Evolutionary conservation across 306 rosid genomes (phyloP), one percentile per base, ranked within the genome.

Genomic region (Hippophae tibetana): DNA sequence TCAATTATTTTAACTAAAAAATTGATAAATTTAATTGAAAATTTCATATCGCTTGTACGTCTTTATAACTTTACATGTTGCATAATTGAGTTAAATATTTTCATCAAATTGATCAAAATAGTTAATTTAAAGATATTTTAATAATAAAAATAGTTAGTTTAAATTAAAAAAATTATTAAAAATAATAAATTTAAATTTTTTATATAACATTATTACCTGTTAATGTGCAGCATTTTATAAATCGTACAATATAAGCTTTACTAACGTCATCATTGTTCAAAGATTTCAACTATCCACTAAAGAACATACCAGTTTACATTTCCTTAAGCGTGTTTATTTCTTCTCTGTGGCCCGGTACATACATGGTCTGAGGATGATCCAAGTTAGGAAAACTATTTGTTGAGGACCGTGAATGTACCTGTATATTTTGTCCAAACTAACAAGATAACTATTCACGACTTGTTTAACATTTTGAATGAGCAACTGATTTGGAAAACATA

Each of bases 311-410:
- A 93, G 74, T 93, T 93, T 40, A 82, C 94, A 54, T 93, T 93
- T 77, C 99, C 99, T 72, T 77, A 38, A 93, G 95, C 25, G 97
- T 93, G 76, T 93, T 93, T 69, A 93, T 88, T 82, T 93, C 99
- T 50, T 97, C 97, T 52, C 88, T 93, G 86, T 93, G 99, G 67
- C 97, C 97, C 74, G 86, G 73, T 52, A 93, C 71, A 31, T 90
- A 95, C 93, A 93, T 88, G 42, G 99, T 96, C 68, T 93, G 99
- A 66, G 99, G 94, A 47, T 97, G 99, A 78, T 93, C 95, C 99
- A 95, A 88, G 74, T 94, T 93, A 53, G 99, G 99, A 61, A 93
- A 93, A 41, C 97, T 93, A 66, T 93, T 93, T 1, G 99, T 93
- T 27, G 97, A 93, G 80, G 88, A 93, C 58, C 99, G 89, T 2